These are phyloP conservation scores for Suillus occidentalis DNA, from an alignment of 768 basidiomycete genomes.

Conservation along the genomic window DNA sequence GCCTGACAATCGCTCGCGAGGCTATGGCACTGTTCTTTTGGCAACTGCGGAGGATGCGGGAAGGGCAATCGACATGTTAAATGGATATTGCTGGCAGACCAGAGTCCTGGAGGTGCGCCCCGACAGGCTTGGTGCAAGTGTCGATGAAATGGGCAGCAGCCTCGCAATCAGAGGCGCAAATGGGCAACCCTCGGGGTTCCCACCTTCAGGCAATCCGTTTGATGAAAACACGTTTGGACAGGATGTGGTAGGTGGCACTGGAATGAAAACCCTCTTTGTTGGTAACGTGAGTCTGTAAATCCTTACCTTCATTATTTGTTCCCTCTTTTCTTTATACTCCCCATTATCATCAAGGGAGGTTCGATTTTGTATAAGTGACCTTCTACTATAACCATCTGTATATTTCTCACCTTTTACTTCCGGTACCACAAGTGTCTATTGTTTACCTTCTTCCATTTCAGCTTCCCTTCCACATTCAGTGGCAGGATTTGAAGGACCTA, in stretches of 20 bases:
- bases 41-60: conserved; percentile 94
- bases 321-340: conserved; percentile 3
- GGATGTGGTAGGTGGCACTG: conserved; percentile 30
- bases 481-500: conserved; percentile 97
- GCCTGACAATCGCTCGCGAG: conserved; percentile 89
- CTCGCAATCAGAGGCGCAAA: background rate
- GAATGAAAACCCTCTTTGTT: conserved; percentile 71
- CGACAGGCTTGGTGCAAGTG: conserved; percentile 59
- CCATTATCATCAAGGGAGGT: background rate
- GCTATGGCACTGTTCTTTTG: conserved; percentile 92
- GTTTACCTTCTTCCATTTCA: conserved; percentile 26
- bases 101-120: conserved; percentile 88
- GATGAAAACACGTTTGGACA: background rate
- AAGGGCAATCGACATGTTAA: conserved; percentile 93
- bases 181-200: background rate
- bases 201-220: background rate
- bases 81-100: conserved; percentile 97
- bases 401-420: background rate
- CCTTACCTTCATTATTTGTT: background rate
- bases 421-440: background rate
- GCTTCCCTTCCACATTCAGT: conserved; percentile 93
- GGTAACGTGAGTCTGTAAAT: conserved; percentile 68
- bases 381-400: background rate
- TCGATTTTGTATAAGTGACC: background rate
- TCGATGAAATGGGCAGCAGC: conserved; percentile 15